Evolutionary conservation across 2,329 filamentous ascomycete species (phyloP), one percentile per base, ranked within the genome.

Genomic region (Diaporthe eres): DNA sequence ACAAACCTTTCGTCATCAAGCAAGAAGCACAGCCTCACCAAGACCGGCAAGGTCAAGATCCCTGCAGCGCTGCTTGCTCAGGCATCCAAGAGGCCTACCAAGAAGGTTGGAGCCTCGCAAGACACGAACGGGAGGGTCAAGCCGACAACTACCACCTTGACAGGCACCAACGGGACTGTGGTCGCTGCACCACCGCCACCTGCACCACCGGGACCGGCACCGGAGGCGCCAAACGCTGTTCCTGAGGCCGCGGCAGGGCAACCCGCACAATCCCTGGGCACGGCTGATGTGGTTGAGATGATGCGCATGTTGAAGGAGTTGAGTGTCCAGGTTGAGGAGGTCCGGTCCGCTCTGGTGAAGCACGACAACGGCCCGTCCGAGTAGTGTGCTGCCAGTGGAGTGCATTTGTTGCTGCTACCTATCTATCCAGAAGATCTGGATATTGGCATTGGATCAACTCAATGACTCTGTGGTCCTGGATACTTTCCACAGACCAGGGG

Each of bases 301-400:
- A 75, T 75, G 73, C 65, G 55, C 22, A 47, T 75, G 73, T 44
- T 75, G 65, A 75, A 72, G 53, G 57, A 71, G 34, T 55, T 75
- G 57, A 75, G 65, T 8, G 34, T 70, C 10, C 73, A 75, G 57
- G 73, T 75, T 22, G 73, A 75, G 57, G 73, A 75, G 37, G 73
- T 75, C 8, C 58, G 73, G 19, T 5, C 73, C 2, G 57, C 67
- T 13, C 15, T 75, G 19, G 73, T 72, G 25, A 75, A 75, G 57
- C 73, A 75, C 22, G 73, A 75, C 25, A 12, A 44, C 2, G 73
- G 73, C 4, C 31, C 73, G 3, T n/a, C 25, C 37, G 37, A 39
- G 37, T 39, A 39, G 37, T 39, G 37, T 39, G 37, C 12, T 39
- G 37, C 3, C 12, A 2, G 39, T 47, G 4, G 55, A 31, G 34